phyloP scores from a whole-genome alignment of 2,329 filamentous ascomycete species.

The Penicillium glabrum region DNA sequence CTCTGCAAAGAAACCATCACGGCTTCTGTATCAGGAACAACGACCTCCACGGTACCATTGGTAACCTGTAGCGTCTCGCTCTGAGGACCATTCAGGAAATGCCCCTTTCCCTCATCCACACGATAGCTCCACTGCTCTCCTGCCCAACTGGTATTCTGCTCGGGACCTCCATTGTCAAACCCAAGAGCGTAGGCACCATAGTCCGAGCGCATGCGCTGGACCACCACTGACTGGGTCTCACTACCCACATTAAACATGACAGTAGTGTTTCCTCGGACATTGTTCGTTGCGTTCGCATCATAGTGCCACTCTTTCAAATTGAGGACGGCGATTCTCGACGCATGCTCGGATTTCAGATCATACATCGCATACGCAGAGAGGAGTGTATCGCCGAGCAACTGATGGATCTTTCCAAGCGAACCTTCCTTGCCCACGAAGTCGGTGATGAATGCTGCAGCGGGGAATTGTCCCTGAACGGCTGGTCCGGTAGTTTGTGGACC shows the following conservation, averaged over 20 bases:
- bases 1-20: background rate
- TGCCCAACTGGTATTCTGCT: slow-evolving; percentile 29
- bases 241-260: background rate
- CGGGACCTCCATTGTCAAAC: slow-evolving; percentile 25
- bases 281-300: background rate
- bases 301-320: slow-evolving; percentile 5
- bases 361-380: slow-evolving; percentile 13
- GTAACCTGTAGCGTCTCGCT: background rate
- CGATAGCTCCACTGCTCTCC: slow-evolving; percentile 22
- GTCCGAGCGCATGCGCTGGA: slow-evolving; percentile 14
- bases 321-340: slow-evolving; percentile 5
- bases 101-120: slow-evolving; percentile 16
- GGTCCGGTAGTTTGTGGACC: slow-evolving; percentile 9
- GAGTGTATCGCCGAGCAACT: background rate
- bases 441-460: slow-evolving; percentile 15
- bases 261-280: background rate
- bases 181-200: slow-evolving; percentile 12
- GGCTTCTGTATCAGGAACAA: background rate
- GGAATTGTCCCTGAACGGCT: slow-evolving; percentile 16
- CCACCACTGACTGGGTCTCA: background rate
- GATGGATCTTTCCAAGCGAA: slow-evolving; percentile 3
- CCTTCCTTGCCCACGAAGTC: slow-evolving; percentile 19
- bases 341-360: background rate
- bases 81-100: background rate
- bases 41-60: background rate